Conservation (phyloP, 1,284 basidiomycete species). For the Fomitopsis palustris region DNA sequence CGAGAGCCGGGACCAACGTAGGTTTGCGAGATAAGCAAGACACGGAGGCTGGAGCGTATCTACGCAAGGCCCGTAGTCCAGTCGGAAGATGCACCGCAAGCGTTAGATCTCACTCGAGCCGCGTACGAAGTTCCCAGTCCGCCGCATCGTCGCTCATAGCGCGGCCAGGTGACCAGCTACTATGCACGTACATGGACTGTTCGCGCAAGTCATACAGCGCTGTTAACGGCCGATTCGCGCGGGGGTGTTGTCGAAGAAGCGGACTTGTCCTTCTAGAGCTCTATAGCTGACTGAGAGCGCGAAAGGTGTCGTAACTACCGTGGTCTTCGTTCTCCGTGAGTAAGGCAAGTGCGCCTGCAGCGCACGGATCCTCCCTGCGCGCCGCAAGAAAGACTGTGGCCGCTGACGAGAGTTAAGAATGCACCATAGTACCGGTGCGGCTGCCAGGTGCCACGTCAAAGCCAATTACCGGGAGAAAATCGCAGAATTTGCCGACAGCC, state of each 20-base stretch:
- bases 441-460: neutral
- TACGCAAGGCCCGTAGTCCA: neutral
- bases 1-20: neutral
- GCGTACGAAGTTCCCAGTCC: neutral
- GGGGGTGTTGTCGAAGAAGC: neutral
- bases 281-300: neutral
- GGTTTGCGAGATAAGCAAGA: slow-evolving; percentile 1
- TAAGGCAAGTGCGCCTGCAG: neutral
- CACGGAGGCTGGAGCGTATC: neutral
- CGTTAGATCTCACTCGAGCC: neutral
- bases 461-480: neutral
- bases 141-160: neutral
- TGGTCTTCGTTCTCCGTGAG: neutral
- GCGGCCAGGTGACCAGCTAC: neutral
- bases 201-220: neutral
- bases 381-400: too few species aligned
- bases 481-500: neutral
- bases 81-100: neutral
- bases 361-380: neutral
- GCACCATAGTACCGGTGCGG: neutral
- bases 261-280: neutral
- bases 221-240: neutral
- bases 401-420: neutral
- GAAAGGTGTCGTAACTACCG: neutral
- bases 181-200: neutral